Base-by-base conservation (phyloP, 1,284 basidiomycete species). In the Omphalotus olearius region DNA sequence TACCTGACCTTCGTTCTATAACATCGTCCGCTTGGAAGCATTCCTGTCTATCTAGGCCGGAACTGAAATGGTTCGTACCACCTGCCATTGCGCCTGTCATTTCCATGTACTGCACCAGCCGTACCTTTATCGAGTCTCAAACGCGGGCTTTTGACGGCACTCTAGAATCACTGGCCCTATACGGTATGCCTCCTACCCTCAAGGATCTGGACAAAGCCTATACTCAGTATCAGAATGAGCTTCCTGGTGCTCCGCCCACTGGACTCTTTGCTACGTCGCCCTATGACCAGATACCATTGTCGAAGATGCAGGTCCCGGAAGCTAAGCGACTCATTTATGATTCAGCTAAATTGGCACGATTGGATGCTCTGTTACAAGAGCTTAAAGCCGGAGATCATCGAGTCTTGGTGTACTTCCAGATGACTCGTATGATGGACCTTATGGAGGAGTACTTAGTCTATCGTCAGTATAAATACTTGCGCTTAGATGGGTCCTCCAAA, bases 391-490 rank as follows among this genome's bases (percentile, higher is more conserved):
- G 87, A 9, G 95, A 95, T 51, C 97, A 99, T 70, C 86, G 95
- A 45, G 94, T 98, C 18, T 73, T 99, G 59, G 81, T 99, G 47
- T 99, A 99, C 74, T 99, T 98, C 86, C 97, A 99, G 71, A 99
- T 99, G 97, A 99, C 97, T 20, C 83, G 88, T 58, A 99, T 99
- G 97, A 98, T 99, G 85, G 96, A 99, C 66, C 76, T 99, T 54
- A 96, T 99, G 85, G 97, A 99, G 68, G 97, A 99, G 67, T 99
- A 98, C 68, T 77, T 99, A 51, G 94, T 98, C 60, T 98, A 92
- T 72, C 84, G 96, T 6, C 96, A 98, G 69, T 96, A 97, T 80
- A 98, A 98, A 71, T 99, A 99, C 66, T 73, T 99, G 26, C 84
- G 97, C 37, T 74, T 99, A 42, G 97, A 99, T 69, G 97, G 97